Percentiles rank a stretch among this genome's conserved stretches.
These are phyloP conservation scores for Euphrasia confusa DNA, from an alignment of 257 asterid species.

Conservation along the genomic window DNA sequence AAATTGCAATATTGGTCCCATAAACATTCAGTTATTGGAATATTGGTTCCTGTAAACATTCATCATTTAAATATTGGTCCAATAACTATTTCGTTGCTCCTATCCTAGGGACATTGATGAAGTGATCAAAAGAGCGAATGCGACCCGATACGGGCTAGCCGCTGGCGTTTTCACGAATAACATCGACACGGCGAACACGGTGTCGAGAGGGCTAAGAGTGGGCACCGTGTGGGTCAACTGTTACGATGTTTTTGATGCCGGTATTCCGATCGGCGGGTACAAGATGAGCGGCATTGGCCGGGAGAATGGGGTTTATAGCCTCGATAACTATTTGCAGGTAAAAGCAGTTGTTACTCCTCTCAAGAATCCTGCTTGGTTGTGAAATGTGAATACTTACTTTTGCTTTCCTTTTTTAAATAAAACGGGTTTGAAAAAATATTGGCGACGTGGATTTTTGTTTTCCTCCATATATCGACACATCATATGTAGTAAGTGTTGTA, in stretches of 20 bases:
- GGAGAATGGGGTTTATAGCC: conserved; percentile 70
- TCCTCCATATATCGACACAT: conserved; percentile 5
- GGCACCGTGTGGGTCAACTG: conserved; percentile 83
- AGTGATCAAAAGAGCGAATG: conserved; percentile 62
- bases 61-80: too few relatives aligned
- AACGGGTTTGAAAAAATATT: too few relatives aligned
- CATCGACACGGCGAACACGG: conserved; percentile 61
- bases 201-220: conserved; percentile 58
- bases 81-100: too few relatives aligned
- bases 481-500: background rate
- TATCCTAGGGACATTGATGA: conserved; percentile 51
- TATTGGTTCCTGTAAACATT: too few relatives aligned
- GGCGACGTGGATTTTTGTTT: background rate
- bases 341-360: conserved; percentile 76
- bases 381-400: background rate
- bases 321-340: conserved; percentile 67
- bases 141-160: conserved; percentile 63
- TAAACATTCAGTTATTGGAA: too few relatives aligned
- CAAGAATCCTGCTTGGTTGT: conserved; percentile 73
- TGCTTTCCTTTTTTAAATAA: too few relatives aligned
- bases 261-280: conserved; percentile 79
- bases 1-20: too few relatives aligned
- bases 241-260: conserved; percentile 61
- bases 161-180: conserved; percentile 67
- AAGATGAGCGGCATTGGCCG: conserved; percentile 85